phyloP scores from a whole-genome alignment of 2,329 filamentous ascomycete species.

The Verticillium alfalfae region DNA sequence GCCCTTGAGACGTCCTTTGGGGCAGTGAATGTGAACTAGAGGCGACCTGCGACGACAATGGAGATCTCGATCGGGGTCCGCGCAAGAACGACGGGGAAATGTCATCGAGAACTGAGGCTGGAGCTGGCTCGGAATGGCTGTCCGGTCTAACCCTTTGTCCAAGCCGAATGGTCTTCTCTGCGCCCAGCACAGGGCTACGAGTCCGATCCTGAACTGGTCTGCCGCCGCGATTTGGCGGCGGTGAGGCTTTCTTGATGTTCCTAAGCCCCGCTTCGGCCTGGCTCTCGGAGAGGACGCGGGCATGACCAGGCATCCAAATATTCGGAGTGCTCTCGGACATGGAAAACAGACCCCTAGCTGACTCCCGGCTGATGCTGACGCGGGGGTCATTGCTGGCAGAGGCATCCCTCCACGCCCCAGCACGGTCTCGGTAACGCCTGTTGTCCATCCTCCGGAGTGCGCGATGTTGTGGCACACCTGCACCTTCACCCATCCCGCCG shows the following conservation, averaged over 20 bases:
- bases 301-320: constrained; percentile 18
- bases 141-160: neutral
- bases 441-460: constrained; percentile 31
- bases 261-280: constrained; percentile 37
- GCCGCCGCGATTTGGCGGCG: constrained; percentile 20
- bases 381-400: constrained; percentile 30
- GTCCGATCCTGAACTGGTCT: constrained; percentile 20
- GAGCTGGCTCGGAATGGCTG: neutral
- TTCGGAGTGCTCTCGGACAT: constrained; percentile 9
- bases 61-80: neutral
- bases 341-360: constrained; percentile 27
- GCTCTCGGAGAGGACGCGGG: constrained; percentile 23
- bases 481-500: constrained; percentile 18
- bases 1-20: neutral
- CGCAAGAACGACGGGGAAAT: neutral
- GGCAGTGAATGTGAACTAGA: neutral
- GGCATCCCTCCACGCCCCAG: constrained; percentile 37
- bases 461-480: constrained; percentile 26
- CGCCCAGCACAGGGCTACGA: neutral
- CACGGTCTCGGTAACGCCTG: constrained; percentile 35
- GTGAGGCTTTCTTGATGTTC: constrained; percentile 31
- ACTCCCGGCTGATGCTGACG: constrained; percentile 33
- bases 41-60: neutral
- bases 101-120: neutral
- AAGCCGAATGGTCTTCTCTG: neutral